Evolutionary conservation across 176 grass and related monocot species (phyloP).

Genomic region (Oryza glaberrima): DNA sequence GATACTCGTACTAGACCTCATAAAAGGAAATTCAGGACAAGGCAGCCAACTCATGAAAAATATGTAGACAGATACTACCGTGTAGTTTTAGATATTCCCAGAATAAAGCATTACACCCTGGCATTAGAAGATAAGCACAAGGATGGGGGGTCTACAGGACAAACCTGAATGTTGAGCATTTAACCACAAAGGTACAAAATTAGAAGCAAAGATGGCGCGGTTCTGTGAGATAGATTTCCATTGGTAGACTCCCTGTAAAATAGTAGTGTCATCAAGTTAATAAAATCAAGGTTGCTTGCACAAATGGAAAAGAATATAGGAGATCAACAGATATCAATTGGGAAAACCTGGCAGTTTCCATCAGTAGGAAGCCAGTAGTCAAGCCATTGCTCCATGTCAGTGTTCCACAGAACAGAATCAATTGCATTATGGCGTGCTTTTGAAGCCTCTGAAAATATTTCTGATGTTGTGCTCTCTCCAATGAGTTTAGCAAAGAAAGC

Average conservation of each 20-base stretch:
- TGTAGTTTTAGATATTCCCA: neutral
- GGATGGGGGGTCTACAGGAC: neutral
- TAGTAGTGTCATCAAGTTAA: conserved; percentile 25
- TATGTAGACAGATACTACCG: conserved; percentile 4
- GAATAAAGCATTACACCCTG: neutral
- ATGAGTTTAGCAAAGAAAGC: conserved; percentile 61
- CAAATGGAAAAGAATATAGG: neutral
- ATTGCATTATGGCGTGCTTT: conserved; percentile 64
- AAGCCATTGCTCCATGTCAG: conserved; percentile 78
- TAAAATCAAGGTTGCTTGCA: neutral
- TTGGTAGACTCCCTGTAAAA: conserved; percentile 66
- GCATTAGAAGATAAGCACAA: conserved; percentile 18
- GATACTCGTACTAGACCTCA: neutral
- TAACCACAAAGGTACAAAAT: conserved; percentile 85
- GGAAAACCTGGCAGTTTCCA: conserved; percentile 56
- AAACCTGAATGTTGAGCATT: conserved; percentile 63
- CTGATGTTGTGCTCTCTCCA: conserved; percentile 60
- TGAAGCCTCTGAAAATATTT: conserved; percentile 55
- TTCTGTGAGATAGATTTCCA: conserved; percentile 70
- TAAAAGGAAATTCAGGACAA: neutral
- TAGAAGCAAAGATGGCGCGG: conserved; percentile 72
- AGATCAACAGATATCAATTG: neutral
- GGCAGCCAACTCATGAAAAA: neutral
- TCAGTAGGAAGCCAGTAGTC: conserved; percentile 76
- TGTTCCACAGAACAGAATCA: conserved; percentile 82